These are phyloP conservation scores for Gossypium longicalyx DNA, from an alignment of 345 rosid genomes.

Conservation along the genomic window DNA sequence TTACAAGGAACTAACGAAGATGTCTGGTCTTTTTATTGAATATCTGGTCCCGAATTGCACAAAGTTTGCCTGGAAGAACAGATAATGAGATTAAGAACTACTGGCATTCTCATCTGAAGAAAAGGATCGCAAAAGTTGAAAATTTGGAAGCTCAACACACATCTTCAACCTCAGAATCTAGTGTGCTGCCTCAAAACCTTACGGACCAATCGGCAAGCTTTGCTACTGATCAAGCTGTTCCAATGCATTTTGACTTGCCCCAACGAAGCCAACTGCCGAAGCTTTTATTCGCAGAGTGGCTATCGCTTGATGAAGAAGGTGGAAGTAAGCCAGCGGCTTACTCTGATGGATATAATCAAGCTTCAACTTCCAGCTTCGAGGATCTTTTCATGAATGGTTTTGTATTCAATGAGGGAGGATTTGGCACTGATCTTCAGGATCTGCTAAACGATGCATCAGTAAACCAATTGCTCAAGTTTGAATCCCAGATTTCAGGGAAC, in stretches of 20 bases:
- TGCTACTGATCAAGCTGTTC: constrained; percentile 11
- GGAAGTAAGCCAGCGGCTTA: constrained; percentile 20
- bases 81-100: constrained; percentile 89
- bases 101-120: constrained; percentile 87
- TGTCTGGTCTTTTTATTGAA: background rate
- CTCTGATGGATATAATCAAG: constrained; percentile 11
- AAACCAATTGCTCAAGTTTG: constrained; percentile 34
- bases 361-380: constrained; percentile 24
- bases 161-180: constrained; percentile 31
- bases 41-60: constrained; percentile 89
- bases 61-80: constrained; percentile 82
- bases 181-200: constrained; percentile 22
- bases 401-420: constrained; percentile 21
- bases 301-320: constrained; percentile 32
- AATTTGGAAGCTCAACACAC: constrained; percentile 27
- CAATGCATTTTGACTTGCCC: constrained; percentile 1
- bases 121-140: constrained; percentile 44
- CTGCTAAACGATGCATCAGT: constrained; percentile 25
- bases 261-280: constrained; percentile 37
- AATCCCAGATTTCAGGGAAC: constrained; percentile 36
- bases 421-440: constrained; percentile 24
- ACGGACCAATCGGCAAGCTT: constrained; percentile 22
- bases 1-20: too few species aligned
- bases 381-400: constrained; percentile 22
- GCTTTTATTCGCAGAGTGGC: constrained; percentile 72